Conservation (phyloP, 179 eudicot genomes). For the Spergularia azorica region DNA sequence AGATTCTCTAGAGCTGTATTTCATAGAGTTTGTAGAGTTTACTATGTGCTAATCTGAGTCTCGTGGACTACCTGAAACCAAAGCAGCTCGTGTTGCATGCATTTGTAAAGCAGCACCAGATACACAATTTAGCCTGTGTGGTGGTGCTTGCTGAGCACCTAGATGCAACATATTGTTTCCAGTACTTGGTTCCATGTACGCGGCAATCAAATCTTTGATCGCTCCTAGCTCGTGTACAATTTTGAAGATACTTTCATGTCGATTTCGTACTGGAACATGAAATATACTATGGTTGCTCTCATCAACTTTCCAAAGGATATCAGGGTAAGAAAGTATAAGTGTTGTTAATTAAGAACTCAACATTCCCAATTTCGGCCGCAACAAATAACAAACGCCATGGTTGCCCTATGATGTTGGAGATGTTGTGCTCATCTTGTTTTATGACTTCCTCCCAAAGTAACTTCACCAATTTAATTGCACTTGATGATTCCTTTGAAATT, state of each 20-base stretch:
- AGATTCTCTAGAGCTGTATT: no score
- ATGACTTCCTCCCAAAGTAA: constrained; percentile 31
- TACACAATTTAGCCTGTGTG: constrained; percentile 28
- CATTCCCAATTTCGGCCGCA: constrained; percentile 33
- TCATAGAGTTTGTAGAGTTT: no score
- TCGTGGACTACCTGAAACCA: constrained; percentile 31
- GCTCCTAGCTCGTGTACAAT: constrained; percentile 38
- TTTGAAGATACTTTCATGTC: constrained; percentile 45
- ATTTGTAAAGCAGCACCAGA: constrained; percentile 36
- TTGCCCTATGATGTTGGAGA: constrained; percentile 25
- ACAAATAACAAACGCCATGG: constrained; percentile 31
- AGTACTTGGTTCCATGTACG: constrained; percentile 21
- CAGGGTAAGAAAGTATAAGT: constrained; percentile 32
- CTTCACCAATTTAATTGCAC: constrained; percentile 23
- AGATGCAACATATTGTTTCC: constrained; percentile 35
- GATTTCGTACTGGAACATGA: constrained; percentile 35
- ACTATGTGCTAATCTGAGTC: no score
- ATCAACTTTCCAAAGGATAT: constrained; percentile 42
- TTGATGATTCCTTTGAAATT: background rate
- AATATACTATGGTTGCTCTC: constrained; percentile 38
- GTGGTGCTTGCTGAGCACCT: constrained; percentile 24
- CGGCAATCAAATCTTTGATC: constrained; percentile 36
- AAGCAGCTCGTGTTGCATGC: constrained; percentile 37
- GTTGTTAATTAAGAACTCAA: constrained; percentile 32
- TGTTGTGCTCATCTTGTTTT: constrained; percentile 24